Conservation (phyloP, 1,284 basidiomycete species). For the Tilletiaria anomala region DNA sequence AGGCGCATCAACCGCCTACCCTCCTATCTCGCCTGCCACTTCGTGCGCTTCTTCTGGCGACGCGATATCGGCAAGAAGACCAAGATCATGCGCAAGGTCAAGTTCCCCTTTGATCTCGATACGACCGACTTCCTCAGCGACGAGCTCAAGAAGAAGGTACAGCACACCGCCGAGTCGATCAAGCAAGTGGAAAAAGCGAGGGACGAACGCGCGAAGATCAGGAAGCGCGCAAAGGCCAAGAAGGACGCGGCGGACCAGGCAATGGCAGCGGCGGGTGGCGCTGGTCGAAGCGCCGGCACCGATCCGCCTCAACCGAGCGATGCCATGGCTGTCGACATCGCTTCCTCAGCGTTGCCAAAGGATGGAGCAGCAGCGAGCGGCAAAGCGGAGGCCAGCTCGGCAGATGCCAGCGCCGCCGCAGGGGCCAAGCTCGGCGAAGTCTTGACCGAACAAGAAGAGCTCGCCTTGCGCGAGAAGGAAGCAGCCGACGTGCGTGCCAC, state of each 20-base stretch:
- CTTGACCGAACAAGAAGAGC: conserved; percentile 51
- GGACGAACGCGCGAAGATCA: conserved; percentile 64
- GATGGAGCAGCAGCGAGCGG: too few relatives aligned
- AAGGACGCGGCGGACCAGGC: conserved; percentile 9
- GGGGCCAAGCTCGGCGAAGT: conserved; percentile 31
- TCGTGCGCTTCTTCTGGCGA: conserved; percentile 93
- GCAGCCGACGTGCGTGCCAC: conserved; percentile 39
- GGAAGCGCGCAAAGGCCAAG: conserved; percentile 55
- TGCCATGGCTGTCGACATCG: conserved; percentile 4
- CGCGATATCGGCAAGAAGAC: conserved; percentile 63
- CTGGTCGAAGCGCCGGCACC: conserved; percentile 42
- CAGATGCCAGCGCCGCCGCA: too few relatives aligned
- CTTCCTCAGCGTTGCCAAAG: neutral
- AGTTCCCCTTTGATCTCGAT: conserved; percentile 76
- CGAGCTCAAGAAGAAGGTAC: conserved; percentile 58
- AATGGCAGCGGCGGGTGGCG: conserved; percentile 19
- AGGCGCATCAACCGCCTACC: conserved; percentile 74
- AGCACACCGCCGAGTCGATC: conserved; percentile 56
- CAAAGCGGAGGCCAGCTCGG: neutral
- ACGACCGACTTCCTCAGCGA: conserved; percentile 67
- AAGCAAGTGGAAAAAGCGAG: conserved; percentile 71
- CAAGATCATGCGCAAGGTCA: conserved; percentile 64
- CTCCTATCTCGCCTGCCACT: conserved; percentile 64
- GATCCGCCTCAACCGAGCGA: conserved; percentile 40
- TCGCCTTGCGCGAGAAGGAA: conserved; percentile 42